Percentiles rank a stretch among this genome's conserved stretches.
Evolutionary conservation across 371 early-diverging fungal species (phyloP).

Genomic region (Lichtheimia corymbifera): DNA sequence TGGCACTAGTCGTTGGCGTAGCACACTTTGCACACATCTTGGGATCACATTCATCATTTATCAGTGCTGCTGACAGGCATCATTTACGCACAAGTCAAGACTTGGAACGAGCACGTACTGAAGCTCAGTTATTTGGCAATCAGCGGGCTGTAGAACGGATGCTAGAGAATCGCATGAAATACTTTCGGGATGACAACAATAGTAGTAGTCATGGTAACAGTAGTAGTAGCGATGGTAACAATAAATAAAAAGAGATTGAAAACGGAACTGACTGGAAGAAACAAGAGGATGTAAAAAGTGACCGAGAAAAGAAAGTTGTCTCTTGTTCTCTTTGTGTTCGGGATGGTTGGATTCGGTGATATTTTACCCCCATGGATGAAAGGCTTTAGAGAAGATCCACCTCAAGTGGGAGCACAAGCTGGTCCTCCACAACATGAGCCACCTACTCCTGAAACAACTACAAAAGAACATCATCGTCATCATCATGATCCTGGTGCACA

Average conservation of each 20-base stretch:
- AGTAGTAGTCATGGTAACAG: neutral
- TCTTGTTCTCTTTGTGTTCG: neutral
- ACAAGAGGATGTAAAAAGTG: neutral
- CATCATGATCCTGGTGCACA: neutral
- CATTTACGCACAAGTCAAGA: conserved; percentile 35
- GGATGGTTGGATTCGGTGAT: neutral
- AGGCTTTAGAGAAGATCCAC: neutral
- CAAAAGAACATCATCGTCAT: neutral
- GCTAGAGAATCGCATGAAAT: conserved; percentile 31
- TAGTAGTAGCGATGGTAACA: too few species aligned
- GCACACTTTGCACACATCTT: conserved; percentile 27
- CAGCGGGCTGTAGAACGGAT: conserved; percentile 42
- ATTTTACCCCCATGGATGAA: conserved; percentile 2
- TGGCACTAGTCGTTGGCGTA: conserved; percentile 23
- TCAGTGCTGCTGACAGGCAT: conserved; percentile 37
- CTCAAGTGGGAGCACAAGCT: neutral
- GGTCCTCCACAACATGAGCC: neutral
- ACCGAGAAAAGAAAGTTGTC: conserved; percentile 1
- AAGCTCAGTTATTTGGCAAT: conserved; percentile 44
- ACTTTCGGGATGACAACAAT: conserved; percentile 14
- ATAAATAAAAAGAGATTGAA: neutral
- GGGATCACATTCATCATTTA: conserved; percentile 24
- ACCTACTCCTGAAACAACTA: neutral
- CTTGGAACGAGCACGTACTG: conserved; percentile 39
- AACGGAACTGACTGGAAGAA: neutral